These are phyloP conservation scores for Coccomyxa sp. DNA, from an alignment of 139 green algal genomes.

Conservation along the genomic window DNA sequence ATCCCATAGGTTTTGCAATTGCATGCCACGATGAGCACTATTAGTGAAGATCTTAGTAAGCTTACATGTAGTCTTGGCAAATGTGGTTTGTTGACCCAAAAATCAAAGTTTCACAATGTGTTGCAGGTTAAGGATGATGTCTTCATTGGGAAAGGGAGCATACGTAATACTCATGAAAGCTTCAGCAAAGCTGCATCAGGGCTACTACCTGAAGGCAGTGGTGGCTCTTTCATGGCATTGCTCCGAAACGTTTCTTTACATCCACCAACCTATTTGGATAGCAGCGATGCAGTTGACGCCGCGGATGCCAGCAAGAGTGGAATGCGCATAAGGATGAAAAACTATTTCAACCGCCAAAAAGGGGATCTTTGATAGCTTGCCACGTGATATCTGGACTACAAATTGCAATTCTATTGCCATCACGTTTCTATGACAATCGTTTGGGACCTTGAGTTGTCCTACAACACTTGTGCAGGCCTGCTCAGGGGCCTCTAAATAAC, in stretches of 20 bases:
- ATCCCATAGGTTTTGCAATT: no score
- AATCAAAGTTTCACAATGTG: neutral
- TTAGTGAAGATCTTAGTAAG: no score
- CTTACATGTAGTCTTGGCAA: no score
- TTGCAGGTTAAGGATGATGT: no score
- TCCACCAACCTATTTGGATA: neutral
- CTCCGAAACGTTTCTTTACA: neutral
- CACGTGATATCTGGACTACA: no score
- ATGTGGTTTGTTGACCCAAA: neutral
- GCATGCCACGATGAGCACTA: no score
- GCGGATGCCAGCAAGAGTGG: conserved; percentile 15
- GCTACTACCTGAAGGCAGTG: neutral
- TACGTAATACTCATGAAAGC: neutral
- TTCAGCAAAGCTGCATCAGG: neutral
- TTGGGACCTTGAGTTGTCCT: no score
- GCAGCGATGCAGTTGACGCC: conserved; percentile 7
- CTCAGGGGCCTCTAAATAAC: no score
- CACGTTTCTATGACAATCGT: no score
- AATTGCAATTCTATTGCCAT: no score
- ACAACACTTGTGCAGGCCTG: no score
- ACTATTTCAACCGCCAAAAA: conserved; percentile 22
- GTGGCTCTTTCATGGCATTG: neutral
- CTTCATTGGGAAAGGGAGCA: neutral
- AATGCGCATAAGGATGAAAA: conserved; percentile 25
- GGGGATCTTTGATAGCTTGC: neutral